A percentile compares a stretch with the other conserved stretches of the same genome.
Conservation (phyloP, 2,329 filamentous ascomycete species). For the Ceratocystis eucalypticola region DNA sequence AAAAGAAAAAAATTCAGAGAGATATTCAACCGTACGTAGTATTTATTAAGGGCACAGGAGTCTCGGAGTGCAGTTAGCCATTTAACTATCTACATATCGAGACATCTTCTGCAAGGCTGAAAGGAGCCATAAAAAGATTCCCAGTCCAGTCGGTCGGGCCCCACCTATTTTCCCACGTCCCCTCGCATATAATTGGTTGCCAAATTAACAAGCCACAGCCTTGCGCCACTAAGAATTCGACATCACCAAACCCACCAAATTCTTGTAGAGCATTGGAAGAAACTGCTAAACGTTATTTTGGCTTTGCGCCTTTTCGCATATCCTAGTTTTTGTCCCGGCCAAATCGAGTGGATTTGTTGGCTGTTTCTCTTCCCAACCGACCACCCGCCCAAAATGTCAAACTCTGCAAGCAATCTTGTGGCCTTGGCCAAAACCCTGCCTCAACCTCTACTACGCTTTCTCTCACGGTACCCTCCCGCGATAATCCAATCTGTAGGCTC, state of each 20-base stretch:
- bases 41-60: background rate
- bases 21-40: background rate
- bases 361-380: background rate
- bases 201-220: background rate
- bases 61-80: background rate
- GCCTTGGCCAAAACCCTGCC: constrained; percentile 61
- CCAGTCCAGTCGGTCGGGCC: background rate
- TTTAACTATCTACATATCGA: background rate
- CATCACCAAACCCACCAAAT: background rate
- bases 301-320: background rate
- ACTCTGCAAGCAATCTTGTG: constrained; percentile 26
- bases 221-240: constrained; percentile 1
- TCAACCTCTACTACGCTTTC: constrained; percentile 66
- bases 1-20: background rate
- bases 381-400: constrained; percentile 25
- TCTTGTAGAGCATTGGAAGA: background rate
- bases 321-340: background rate
- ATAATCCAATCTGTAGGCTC: constrained; percentile 37
- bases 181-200: background rate
- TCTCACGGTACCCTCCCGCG: constrained; percentile 74
- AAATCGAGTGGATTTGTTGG: too few relatives aligned
- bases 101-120: background rate
- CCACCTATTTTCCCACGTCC: background rate
- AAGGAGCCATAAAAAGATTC: background rate
- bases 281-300: background rate